phyloP scores from a whole-genome alignment of 441 rosid genomes.

The Aleurites moluccanus region DNA sequence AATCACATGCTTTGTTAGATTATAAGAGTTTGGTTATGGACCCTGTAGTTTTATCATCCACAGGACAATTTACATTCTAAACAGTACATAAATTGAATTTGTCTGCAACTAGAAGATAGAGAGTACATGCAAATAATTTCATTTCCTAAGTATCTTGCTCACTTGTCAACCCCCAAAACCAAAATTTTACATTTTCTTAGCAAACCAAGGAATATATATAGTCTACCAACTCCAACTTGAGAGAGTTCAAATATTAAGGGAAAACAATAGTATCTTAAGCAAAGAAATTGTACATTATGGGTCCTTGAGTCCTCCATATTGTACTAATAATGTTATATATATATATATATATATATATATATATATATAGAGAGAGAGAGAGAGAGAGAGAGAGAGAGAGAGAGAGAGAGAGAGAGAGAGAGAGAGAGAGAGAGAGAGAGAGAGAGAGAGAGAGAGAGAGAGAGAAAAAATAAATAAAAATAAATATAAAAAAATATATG shows the following conservation, averaged over 20 bases:
- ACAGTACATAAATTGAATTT: not conserved
- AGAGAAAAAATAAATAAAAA: too few species aligned
- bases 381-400: too few species aligned
- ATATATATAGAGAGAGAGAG: too few species aligned
- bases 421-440: too few species aligned
- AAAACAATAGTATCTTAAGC: conserved; percentile 11
- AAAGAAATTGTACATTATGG: not conserved
- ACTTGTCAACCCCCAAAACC: not conserved
- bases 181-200: not conserved
- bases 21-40: not conserved
- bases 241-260: not conserved
- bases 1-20: not conserved
- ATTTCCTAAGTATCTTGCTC: not conserved
- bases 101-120: conserved; percentile 3
- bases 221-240: not conserved
- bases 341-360: not conserved
- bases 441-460: too few species aligned
- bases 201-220: not conserved
- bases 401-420: too few species aligned
- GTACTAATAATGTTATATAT: too few species aligned
- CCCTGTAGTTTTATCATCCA: conserved; percentile 1
- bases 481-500: too few species aligned
- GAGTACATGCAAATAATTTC: not conserved
- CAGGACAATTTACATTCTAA: not conserved
- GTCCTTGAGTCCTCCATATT: conserved; percentile 5